phyloP scores from a whole-genome alignment of 2,329 filamentous ascomycete genomes.

The Phaeosphaeria sp. region DNA sequence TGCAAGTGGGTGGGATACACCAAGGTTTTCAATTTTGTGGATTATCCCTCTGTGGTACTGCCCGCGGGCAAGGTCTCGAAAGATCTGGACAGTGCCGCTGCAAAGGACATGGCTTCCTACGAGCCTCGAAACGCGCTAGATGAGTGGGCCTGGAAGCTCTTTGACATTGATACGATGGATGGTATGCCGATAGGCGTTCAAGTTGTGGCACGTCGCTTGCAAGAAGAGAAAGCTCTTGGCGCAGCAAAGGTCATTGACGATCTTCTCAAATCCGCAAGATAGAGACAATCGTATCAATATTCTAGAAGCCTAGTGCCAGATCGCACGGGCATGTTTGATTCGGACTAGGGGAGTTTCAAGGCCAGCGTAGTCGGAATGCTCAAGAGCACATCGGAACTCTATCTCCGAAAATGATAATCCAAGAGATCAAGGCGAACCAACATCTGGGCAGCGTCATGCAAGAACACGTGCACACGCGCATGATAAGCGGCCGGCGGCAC shows the following conservation, averaged over 20 bases:
- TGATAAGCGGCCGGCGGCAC: slow-evolving; percentile 18
- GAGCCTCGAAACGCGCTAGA: slow-evolving; percentile 59
- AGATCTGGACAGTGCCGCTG: slow-evolving; percentile 46
- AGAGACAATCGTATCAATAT: neutral
- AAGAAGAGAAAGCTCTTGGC: slow-evolving; percentile 49
- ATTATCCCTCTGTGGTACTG: slow-evolving; percentile 66
- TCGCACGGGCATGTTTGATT: too few species aligned
- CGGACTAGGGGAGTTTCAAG: too few species aligned
- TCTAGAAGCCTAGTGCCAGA: too few species aligned
- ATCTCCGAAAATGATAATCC: neutral
- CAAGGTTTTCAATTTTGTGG: slow-evolving; percentile 68
- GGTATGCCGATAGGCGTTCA: slow-evolving; percentile 49
- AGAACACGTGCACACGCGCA: slow-evolving; percentile 17
- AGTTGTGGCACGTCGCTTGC: slow-evolving; percentile 42
- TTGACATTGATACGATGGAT: slow-evolving; percentile 42
- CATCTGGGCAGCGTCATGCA: neutral
- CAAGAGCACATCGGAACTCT: too few species aligned
- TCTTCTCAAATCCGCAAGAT: slow-evolving; percentile 4
- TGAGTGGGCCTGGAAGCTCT: slow-evolving; percentile 58
- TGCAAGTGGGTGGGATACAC: slow-evolving; percentile 64
- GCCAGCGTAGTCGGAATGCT: too few species aligned
- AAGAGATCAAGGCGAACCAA: neutral
- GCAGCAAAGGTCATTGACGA: slow-evolving; percentile 41
- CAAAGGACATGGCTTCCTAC: slow-evolving; percentile 44
- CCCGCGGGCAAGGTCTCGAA: slow-evolving; percentile 59